Evolutionary conservation across 2,329 filamentous ascomycete species (phyloP).

Genomic region (Huntiella moniliformis): DNA sequence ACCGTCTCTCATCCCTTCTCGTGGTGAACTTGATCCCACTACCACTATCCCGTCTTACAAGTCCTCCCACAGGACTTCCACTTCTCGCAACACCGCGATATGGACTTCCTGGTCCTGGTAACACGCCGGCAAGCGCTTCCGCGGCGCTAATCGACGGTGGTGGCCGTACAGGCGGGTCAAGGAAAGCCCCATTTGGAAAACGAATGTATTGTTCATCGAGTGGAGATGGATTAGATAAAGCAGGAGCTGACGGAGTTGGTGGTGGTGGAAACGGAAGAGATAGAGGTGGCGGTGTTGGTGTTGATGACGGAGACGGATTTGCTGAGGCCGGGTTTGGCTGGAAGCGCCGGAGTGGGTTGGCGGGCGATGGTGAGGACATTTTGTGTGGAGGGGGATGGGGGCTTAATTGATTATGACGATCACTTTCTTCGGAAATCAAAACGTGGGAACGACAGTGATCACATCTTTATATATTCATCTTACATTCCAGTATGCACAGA

Average conservation of each 20-base stretch:
- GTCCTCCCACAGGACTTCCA: too few species aligned
- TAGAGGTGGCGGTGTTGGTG: constrained; percentile 4
- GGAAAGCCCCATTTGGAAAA: constrained; percentile 10
- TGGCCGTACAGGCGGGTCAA: constrained; percentile 1
- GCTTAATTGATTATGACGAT: too few species aligned
- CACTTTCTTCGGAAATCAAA: too few species aligned
- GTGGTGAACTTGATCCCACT: too few species aligned
- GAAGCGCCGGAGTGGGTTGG: constrained; percentile 6
- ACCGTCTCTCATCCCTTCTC: too few species aligned
- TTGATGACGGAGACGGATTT: constrained; percentile 6
- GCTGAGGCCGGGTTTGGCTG: background rate
- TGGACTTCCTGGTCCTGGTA: too few species aligned
- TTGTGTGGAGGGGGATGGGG: constrained; percentile 6
- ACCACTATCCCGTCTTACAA: too few species aligned
- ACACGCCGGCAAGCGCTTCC: too few species aligned
- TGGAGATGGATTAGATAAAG: background rate
- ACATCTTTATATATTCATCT: too few species aligned
- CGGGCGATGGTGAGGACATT: constrained; percentile 4
- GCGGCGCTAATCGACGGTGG: background rate
- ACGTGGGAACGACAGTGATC: too few species aligned
- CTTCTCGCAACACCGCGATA: too few species aligned
- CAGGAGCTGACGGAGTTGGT: background rate
- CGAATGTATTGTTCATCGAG: constrained; percentile 11
- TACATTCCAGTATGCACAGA: too few species aligned
- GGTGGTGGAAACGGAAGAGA: background rate